A percentile compares a stretch with the other conserved stretches of the same genome.
Evolutionary conservation across 768 basidiomycete species (phyloP).

Genomic region (Dentipellis sp.): DNA sequence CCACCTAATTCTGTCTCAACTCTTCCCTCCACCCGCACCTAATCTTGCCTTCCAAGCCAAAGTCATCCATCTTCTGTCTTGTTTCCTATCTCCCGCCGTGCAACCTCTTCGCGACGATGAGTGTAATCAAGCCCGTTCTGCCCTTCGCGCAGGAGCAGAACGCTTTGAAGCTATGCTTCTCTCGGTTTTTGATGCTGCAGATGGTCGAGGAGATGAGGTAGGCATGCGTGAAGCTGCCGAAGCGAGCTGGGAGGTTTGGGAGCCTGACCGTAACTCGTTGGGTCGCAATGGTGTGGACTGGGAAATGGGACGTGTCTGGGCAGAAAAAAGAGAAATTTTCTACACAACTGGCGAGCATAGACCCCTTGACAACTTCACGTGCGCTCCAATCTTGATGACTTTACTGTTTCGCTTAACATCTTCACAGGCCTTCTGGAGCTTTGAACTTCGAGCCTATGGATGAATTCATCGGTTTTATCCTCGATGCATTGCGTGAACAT

Average conservation of each 20-base stretch:
- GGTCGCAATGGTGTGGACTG: conserved; percentile 40
- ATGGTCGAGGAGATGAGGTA: conserved; percentile 59
- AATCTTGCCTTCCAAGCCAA: conserved; percentile 26
- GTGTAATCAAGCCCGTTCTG: conserved; percentile 35
- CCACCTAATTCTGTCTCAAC: conserved; percentile 54
- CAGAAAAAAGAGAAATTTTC: conserved; percentile 90
- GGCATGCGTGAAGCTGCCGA: conserved; percentile 78
- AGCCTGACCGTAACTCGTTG: conserved; percentile 21
- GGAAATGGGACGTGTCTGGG: conserved; percentile 94
- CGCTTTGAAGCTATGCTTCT: conserved; percentile 82
- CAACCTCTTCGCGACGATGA: conserved; percentile 68
- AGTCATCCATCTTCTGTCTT: conserved; percentile 59
- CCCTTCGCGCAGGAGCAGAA: conserved; percentile 73
- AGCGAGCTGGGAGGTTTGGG: conserved; percentile 81
- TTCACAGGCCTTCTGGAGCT: conserved; percentile 20
- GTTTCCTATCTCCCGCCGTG: conserved; percentile 61
- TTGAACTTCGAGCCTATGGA: conserved; percentile 95
- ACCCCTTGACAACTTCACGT: conserved; percentile 77
- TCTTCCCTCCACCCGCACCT: conserved; percentile 35
- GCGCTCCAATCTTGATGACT: conserved; percentile 18
- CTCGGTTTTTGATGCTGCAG: conserved; percentile 84
- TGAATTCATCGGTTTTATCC: conserved; percentile 65
- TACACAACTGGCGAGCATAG: conserved; percentile 79
- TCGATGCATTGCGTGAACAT: conserved; percentile 59
- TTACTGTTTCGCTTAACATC: too few relatives aligned